phyloP scores from a whole-genome alignment of 106 monocot genomes.

The Acorus calamus region DNA sequence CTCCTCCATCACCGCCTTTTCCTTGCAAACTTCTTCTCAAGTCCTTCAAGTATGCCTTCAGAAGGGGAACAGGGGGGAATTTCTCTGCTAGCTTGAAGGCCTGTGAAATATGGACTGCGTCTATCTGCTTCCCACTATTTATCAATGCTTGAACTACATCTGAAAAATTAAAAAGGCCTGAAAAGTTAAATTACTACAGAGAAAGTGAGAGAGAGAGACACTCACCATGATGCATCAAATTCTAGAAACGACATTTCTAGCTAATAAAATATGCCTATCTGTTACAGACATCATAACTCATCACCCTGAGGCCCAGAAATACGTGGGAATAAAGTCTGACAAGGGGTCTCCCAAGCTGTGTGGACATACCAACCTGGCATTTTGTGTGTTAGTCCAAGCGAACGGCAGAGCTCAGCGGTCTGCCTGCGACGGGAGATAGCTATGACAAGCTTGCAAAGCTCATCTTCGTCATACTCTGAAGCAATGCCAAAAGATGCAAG shows the following conservation, averaged over 20 bases:
- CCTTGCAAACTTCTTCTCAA: constrained; percentile 7
- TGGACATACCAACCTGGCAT: constrained; percentile 56
- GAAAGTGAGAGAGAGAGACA: background rate
- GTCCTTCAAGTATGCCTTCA: constrained; percentile 37
- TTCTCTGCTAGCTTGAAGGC: constrained; percentile 46
- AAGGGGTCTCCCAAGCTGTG: constrained; percentile 11
- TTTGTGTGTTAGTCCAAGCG: constrained; percentile 57
- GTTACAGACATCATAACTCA: no score
- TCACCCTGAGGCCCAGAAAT: background rate
- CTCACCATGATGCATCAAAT: no score
- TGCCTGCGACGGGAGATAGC: constrained; percentile 54
- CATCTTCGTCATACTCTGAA: constrained; percentile 56
- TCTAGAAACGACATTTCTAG: background rate
- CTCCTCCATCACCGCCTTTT: constrained; percentile 5
- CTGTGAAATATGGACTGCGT: constrained; percentile 54
- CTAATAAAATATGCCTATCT: no score
- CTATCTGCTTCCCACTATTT: constrained; percentile 41
- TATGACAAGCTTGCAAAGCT: constrained; percentile 60
- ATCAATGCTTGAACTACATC: constrained; percentile 44
- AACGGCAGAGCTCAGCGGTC: constrained; percentile 50
- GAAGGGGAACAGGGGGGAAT: constrained; percentile 42
- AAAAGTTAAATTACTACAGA: background rate
- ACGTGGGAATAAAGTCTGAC: background rate
- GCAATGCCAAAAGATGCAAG: constrained; percentile 51
- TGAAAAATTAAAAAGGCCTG: constrained; percentile 10